Conservation (phyloP, 2,329 filamentous ascomycete genomes). For the Orbilia brochopaga region DNA sequence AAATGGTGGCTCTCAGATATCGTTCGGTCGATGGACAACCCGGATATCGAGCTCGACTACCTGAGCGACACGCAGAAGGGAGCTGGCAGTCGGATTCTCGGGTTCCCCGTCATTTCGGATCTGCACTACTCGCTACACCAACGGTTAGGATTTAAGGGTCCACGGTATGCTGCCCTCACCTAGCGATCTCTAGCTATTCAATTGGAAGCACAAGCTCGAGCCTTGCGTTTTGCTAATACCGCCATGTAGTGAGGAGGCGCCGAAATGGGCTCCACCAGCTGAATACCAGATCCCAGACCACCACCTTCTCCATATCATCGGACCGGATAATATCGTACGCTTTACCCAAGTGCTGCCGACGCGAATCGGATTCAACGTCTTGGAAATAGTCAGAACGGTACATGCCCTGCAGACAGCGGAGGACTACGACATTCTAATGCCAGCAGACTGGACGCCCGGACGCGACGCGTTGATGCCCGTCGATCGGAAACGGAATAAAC, state of each 20-base stretch:
- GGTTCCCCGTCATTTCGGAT: conserved; percentile 41
- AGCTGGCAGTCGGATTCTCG: conserved; percentile 7
- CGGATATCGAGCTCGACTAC: conserved; percentile 4
- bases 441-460: conserved; percentile 36
- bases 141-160: conserved; percentile 19
- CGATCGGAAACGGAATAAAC: conserved; percentile 11
- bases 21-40: conserved; percentile 13
- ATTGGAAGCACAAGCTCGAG: too few species aligned
- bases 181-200: too few species aligned
- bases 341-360: conserved; percentile 25
- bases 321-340: conserved; percentile 30
- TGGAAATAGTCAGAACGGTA: conserved; percentile 33
- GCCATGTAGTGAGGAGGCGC: background rate
- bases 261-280: background rate
- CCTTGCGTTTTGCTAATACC: background rate
- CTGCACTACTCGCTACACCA: conserved; percentile 17
- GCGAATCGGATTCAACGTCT: conserved; percentile 29
- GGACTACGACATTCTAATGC: conserved; percentile 41
- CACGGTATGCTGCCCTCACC: conserved; percentile 7
- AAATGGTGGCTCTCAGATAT: conserved; percentile 41
- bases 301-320: conserved; percentile 32
- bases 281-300: conserved; percentile 13
- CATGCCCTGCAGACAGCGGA: conserved; percentile 40
- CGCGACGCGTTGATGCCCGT: conserved; percentile 37
- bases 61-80: background rate